Evolutionary conservation across 768 basidiomycete genomes (phyloP).

Genomic region (Lactifluus piperatus): DNA sequence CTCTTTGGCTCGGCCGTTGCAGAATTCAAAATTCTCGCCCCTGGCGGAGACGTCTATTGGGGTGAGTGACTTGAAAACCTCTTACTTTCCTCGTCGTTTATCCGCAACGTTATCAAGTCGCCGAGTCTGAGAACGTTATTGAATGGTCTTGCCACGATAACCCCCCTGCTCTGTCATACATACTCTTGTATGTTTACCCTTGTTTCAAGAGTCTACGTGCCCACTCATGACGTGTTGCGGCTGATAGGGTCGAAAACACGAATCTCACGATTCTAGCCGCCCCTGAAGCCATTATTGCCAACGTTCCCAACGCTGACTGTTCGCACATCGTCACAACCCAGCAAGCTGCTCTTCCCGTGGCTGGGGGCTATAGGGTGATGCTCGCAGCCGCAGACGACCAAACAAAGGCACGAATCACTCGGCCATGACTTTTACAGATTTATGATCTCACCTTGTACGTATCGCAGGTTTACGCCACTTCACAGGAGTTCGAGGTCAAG

Average conservation of each 20-base stretch:
- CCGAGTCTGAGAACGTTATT: slow-evolving; percentile 46
- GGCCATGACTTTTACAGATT: background rate
- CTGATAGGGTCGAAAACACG: slow-evolving; percentile 37
- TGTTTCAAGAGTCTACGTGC: slow-evolving; percentile 14
- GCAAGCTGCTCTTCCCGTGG: slow-evolving; percentile 32
- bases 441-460: background rate
- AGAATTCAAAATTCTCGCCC: slow-evolving; percentile 37
- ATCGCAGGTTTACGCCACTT: slow-evolving; percentile 46
- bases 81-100: background rate
- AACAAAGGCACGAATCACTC: slow-evolving; percentile 31
- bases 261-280: slow-evolving; percentile 32
- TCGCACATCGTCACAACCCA: slow-evolving; percentile 43
- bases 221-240: slow-evolving; percentile 3
- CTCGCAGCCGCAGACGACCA: slow-evolving; percentile 43
- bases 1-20: slow-evolving; percentile 33
- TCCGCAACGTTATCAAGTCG: slow-evolving; percentile 34
- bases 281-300: slow-evolving; percentile 40
- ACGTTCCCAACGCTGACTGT: slow-evolving; percentile 50
- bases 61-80: slow-evolving; percentile 33
- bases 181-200: slow-evolving; percentile 4
- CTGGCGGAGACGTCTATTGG: slow-evolving; percentile 48
- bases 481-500: slow-evolving; percentile 53
- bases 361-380: slow-evolving; percentile 42
- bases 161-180: slow-evolving; percentile 31
- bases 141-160: slow-evolving; percentile 45